Evolutionary conservation across 495 filamentous ascomycete species (phyloP), one percentile per base, ranked within the genome.

Genomic region (Immersiella caudata): DNA sequence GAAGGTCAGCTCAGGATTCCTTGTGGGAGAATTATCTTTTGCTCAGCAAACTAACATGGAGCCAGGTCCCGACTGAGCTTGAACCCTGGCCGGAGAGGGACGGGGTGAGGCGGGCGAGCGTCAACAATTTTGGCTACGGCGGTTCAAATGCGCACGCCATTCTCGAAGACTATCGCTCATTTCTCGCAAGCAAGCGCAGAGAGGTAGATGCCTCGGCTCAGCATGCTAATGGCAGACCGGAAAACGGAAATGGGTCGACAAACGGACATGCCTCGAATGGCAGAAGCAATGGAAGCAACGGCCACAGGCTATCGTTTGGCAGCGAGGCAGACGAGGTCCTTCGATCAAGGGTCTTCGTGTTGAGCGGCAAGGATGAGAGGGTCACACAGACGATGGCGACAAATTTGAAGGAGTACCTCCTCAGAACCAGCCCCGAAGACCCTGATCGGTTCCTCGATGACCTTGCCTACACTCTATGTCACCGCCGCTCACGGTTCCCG

Each of bases 41-140:
- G 20, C 11, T 8, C 29, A 7, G 61, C 11, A 8, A 22, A n/a
- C 18, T 33, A 35, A 56, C 20, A 51, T 16, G n/a, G 22, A 46
- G 33, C 9, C 18, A 64, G 62, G 63, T 65, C 20, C 51, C 63
- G 20, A 65, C 46, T 33, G 40, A 63, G 7, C 51, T 63, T 9
- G 57, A 63, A 16, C 9, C 40, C 1, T 73, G 67, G 65, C 62
- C 70, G 0, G 21, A 26, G 18, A 57, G 36, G 27, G 61, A 63
- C 6, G 67, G 59, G n/a, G 52, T 65, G 65, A 59, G 57, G 25
- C 65, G 67, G 6, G 62, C 64, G 18, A 69, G 65, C 12, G 70
- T 82, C 20, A 82, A 80, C 67, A 79, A 76, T 64, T 82, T 82
- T 52, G 80, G 80, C 1, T 82, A 78, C 60, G 79, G 79, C 35